Conservation (phyloP, 768 basidiomycete species). For the Hydnomerulius pinastri region DNA sequence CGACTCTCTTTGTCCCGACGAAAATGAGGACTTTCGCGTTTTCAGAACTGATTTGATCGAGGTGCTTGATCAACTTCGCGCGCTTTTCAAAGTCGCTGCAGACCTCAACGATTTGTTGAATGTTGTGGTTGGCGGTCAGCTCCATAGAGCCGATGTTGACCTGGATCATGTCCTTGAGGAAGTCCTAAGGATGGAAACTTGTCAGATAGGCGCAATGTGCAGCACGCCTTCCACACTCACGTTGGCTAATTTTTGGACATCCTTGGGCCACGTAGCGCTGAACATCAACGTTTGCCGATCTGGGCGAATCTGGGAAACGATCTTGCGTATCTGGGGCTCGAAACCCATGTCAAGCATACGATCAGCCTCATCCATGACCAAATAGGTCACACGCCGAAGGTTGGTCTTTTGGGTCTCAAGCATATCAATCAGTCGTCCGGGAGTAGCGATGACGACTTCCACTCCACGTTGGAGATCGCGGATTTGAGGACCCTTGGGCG, state of each 20-base stretch:
- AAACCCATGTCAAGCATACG: constrained; percentile 99
- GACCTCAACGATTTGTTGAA: constrained; percentile 93
- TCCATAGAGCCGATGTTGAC: constrained; percentile 99
- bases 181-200: constrained; percentile 61
- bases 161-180: constrained; percentile 95
- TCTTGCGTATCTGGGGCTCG: constrained; percentile 99
- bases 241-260: constrained; percentile 95
- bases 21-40: constrained; percentile 99
- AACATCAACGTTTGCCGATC: constrained; percentile 99
- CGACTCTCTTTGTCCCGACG: constrained; percentile 95
- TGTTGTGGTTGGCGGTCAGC: constrained; percentile 97
- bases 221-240: constrained; percentile 39
- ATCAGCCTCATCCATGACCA: constrained; percentile 99
- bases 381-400: constrained; percentile 92
- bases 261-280: constrained; percentile 99
- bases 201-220: not conserved
- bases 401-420: constrained; percentile 96
- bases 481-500: constrained; percentile 97
- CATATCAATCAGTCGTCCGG: constrained; percentile 99
- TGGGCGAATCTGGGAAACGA: constrained; percentile 94
- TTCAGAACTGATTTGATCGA: constrained; percentile 94
- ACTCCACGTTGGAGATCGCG: constrained; percentile 96
- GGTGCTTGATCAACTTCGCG: constrained; percentile 91
- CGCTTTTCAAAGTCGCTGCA: constrained; percentile 98
- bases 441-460: constrained; percentile 99